Evolutionary conservation across 176 grass and related monocot species (phyloP).

Genomic region (Carex pumila): DNA sequence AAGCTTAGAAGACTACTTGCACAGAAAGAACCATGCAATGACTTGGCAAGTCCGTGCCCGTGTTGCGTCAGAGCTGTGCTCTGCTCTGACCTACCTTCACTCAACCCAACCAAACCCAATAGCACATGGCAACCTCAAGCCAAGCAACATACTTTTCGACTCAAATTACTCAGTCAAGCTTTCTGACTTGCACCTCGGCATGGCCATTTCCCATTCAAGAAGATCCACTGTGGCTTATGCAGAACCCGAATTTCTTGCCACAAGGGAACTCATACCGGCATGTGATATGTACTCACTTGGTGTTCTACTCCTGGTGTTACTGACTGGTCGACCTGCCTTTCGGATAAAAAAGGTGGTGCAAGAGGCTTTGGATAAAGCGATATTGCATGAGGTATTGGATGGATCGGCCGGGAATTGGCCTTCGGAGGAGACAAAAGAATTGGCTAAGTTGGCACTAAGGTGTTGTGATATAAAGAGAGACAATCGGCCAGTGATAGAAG

Average conservation of each 20-base stretch:
- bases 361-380: slow-evolving; percentile 26
- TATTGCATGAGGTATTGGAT: slow-evolving; percentile 35
- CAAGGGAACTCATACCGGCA: slow-evolving; percentile 25
- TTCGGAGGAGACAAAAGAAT: slow-evolving; percentile 20
- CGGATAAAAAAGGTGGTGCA: slow-evolving; percentile 27
- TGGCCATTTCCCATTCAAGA: neutral
- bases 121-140: slow-evolving; percentile 51
- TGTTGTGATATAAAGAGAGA: slow-evolving; percentile 29
- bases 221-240: slow-evolving; percentile 25
- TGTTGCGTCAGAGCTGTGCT: slow-evolving; percentile 30
- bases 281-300: slow-evolving; percentile 54
- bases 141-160: slow-evolving; percentile 45
- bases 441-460: slow-evolving; percentile 32
- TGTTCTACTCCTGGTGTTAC: slow-evolving; percentile 41
- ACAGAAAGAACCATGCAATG: slow-evolving; percentile 11
- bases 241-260: slow-evolving; percentile 31
- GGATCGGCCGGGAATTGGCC: slow-evolving; percentile 38
- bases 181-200: slow-evolving; percentile 26
- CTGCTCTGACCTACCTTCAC: slow-evolving; percentile 46
- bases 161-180: slow-evolving; percentile 33
- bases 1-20: slow-evolving; percentile 44
- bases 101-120: slow-evolving; percentile 10
- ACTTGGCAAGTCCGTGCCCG: slow-evolving; percentile 50
- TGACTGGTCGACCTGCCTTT: slow-evolving; percentile 37
- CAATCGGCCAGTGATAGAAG: slow-evolving; percentile 8